phyloP scores from a whole-genome alignment of 2,329 filamentous ascomycete genomes.

The Neofusicoccum kwambonambiense region DNA sequence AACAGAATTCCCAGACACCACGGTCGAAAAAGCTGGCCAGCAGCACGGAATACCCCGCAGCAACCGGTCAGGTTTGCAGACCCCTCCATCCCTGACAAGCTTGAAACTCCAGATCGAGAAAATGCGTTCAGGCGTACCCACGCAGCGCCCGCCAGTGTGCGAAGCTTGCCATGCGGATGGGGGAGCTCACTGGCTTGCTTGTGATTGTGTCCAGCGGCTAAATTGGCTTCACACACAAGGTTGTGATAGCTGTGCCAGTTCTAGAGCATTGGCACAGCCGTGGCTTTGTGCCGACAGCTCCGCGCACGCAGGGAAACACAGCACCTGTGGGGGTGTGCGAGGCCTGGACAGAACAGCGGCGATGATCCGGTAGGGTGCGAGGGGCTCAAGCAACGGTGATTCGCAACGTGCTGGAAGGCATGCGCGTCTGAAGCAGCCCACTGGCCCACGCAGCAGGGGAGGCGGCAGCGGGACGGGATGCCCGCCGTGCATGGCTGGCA shows the following conservation, averaged over 20 bases:
- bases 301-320: background rate
- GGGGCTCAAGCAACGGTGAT: background rate
- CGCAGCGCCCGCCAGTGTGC: background rate
- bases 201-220: background rate
- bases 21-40: background rate
- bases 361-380: conserved; percentile 7
- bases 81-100: conserved; percentile 7
- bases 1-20: conserved; percentile 9
- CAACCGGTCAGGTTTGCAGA: conserved; percentile 5
- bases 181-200: background rate
- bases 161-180: background rate
- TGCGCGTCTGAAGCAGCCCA: conserved; percentile 12
- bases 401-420: background rate
- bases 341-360: background rate
- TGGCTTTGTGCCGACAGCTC: background rate
- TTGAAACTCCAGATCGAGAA: conserved; percentile 11
- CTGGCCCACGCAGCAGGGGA: conserved; percentile 6
- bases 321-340: background rate
- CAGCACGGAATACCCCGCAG: conserved; percentile 5
- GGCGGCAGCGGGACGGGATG: conserved; percentile 16
- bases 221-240: background rate
- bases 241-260: background rate
- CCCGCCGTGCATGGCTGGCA: conserved; percentile 10
- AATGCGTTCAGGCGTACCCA: background rate
- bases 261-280: background rate